Evolutionary conservation across 441 rosid genomes (phyloP).

Genomic region (Mallotus japonicus): DNA sequence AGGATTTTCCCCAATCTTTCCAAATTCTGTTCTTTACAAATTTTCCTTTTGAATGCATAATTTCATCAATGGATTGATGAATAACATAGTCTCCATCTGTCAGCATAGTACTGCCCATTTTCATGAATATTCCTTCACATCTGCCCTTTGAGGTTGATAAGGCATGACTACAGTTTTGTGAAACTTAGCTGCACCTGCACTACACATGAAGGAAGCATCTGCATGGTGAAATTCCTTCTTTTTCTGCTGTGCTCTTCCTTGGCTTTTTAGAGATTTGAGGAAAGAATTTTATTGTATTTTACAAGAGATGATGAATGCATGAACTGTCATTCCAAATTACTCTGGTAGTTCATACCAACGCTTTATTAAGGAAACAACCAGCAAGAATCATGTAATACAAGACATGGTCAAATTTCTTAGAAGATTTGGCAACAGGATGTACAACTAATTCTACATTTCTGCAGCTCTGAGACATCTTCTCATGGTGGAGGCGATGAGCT

Average conservation of each 20-base stretch:
- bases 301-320: background rate
- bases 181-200: background rate
- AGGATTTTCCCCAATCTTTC: too few species aligned
- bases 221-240: background rate
- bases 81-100: background rate
- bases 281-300: background rate
- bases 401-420: too few species aligned
- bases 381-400: too few species aligned
- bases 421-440: background rate
- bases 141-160: background rate
- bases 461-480: conserved; percentile 31
- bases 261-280: background rate
- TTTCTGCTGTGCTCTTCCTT: background rate
- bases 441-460: background rate
- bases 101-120: background rate
- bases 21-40: too few species aligned
- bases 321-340: background rate
- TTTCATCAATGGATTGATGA: background rate
- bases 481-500: conserved; percentile 24
- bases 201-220: background rate
- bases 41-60: background rate
- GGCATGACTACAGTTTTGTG: background rate
- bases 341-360: background rate
- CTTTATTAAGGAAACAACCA: background rate
- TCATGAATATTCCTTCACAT: background rate